A percentile compares a stretch with the other conserved stretches of the same genome.
Conservation (phyloP, 192 early-diverging fungal genomes). For the Lobosporangium transversale region DNA sequence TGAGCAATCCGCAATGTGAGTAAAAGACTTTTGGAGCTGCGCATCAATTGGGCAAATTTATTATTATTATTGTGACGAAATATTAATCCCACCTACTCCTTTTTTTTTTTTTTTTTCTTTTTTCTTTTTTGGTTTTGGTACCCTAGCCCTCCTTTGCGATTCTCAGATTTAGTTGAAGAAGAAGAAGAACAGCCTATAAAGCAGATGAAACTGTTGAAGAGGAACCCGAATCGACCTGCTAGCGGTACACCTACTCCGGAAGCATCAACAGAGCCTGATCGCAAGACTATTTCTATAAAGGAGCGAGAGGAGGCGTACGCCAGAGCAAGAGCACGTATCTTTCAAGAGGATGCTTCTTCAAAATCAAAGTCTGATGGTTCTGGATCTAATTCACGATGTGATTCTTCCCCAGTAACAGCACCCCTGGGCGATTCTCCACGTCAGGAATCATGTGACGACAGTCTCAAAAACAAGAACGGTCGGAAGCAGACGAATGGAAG, state of each 20-base stretch:
- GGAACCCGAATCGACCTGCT: conserved; percentile 30
- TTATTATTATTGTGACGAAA: too few species aligned
- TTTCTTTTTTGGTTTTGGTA: background rate
- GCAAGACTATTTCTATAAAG: conserved; percentile 66
- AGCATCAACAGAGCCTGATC: conserved; percentile 47
- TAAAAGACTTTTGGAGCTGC: too few species aligned
- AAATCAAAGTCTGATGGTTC: conserved; percentile 38
- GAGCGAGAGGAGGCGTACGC: conserved; percentile 76
- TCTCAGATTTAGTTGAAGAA: conserved; percentile 58
- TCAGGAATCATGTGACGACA: conserved; percentile 13
- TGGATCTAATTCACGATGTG: background rate
- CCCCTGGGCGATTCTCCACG: background rate
- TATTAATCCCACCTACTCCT: background rate
- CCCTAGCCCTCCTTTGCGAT: conserved; percentile 54
- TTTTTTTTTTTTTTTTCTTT: background rate
- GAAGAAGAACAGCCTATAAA: conserved; percentile 55
- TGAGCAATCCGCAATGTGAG: conserved; percentile 67
- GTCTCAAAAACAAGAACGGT: background rate
- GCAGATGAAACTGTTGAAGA: conserved; percentile 61
- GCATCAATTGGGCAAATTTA: too few species aligned
- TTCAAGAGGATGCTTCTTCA: conserved; percentile 60
- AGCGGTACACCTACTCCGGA: conserved; percentile 33
- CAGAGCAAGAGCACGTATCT: conserved; percentile 75
- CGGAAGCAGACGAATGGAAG: conserved; percentile 14
- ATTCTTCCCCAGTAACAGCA: conserved; percentile 17